These are phyloP conservation scores for Poteriospumella lacustris DNA, from an alignment of 108 stramenopile genomes.

Conservation along the genomic window DNA sequence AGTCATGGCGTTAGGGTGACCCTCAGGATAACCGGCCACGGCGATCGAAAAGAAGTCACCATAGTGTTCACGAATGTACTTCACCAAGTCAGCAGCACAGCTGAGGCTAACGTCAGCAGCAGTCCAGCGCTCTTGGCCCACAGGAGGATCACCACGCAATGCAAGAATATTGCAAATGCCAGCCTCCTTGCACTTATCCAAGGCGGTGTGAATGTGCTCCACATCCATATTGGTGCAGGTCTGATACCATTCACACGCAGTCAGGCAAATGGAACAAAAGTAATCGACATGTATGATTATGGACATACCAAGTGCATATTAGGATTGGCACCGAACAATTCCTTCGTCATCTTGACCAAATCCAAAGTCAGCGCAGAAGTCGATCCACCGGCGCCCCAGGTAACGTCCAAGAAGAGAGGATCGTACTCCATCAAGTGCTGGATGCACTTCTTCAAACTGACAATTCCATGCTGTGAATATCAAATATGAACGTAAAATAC, in stretches of 20 bases:
- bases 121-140: constrained; percentile 90
- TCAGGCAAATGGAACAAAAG: too few relatives aligned
- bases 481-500: too few relatives aligned
- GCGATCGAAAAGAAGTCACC: constrained; percentile 81
- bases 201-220: constrained; percentile 74
- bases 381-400: constrained; percentile 99
- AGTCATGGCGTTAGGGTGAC: constrained; percentile 86
- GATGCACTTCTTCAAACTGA: constrained; percentile 49
- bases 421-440: constrained; percentile 82
- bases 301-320: background rate
- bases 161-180: constrained; percentile 98
- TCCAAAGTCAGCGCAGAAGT: constrained; percentile 91
- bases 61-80: constrained; percentile 81
- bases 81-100: constrained; percentile 92
- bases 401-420: constrained; percentile 92
- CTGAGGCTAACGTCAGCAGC: constrained; percentile 87
- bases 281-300: too few relatives aligned
- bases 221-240: constrained; percentile 97
- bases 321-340: constrained; percentile 27
- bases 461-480: background rate
- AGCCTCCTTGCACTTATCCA: constrained; percentile 64
- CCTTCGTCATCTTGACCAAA: constrained; percentile 69
- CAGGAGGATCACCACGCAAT: constrained; percentile 95
- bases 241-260: too few relatives aligned
- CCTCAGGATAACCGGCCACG: constrained; percentile 98